Evolutionary conservation across 208 protist species (phyloP).

Genomic region (Acanthamoeba healyi): DNA sequence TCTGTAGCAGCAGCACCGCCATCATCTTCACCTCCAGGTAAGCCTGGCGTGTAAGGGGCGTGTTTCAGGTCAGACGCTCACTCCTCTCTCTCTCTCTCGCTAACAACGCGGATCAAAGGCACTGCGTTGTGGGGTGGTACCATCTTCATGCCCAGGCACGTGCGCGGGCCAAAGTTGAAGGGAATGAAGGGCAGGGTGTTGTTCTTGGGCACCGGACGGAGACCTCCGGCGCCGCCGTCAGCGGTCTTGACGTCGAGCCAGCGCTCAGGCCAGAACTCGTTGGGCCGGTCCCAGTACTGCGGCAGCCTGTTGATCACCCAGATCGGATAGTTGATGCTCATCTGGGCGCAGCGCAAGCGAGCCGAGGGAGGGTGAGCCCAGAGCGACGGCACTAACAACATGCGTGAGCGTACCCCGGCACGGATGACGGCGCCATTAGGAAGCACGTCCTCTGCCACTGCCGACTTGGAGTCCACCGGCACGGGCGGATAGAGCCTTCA

Average conservation of each 20-base stretch:
- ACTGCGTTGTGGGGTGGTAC: not conserved
- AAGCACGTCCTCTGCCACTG: conserved; percentile 10
- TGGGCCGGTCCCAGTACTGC: conserved; percentile 31
- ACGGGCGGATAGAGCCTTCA: conserved; percentile 47
- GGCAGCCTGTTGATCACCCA: conserved; percentile 29
- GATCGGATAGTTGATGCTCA: not conserved
- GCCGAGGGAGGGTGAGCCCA: too few species aligned
- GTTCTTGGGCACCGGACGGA: not conserved
- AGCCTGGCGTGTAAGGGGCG: not conserved
- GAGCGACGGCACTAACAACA: not conserved
- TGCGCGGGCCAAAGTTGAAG: conserved; percentile 67
- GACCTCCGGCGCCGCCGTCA: not conserved
- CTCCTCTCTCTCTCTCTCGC: not conserved
- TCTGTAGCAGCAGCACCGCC: conserved; percentile 14
- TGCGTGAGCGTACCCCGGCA: not conserved
- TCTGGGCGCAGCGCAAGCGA: not conserved
- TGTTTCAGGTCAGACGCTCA: not conserved
- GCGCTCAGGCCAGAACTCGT: conserved; percentile 29
- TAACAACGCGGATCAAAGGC: not conserved
- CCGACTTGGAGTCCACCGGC: conserved; percentile 34
- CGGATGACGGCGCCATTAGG: conserved; percentile 6
- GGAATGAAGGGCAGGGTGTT: conserved; percentile 63
- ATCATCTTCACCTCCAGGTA: conserved; percentile 71
- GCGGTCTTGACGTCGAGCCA: conserved; percentile 3
- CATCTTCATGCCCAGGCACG: conserved; percentile 73